Conservation (phyloP, 2,329 filamentous ascomycete species). For the Truncatella angustata region DNA sequence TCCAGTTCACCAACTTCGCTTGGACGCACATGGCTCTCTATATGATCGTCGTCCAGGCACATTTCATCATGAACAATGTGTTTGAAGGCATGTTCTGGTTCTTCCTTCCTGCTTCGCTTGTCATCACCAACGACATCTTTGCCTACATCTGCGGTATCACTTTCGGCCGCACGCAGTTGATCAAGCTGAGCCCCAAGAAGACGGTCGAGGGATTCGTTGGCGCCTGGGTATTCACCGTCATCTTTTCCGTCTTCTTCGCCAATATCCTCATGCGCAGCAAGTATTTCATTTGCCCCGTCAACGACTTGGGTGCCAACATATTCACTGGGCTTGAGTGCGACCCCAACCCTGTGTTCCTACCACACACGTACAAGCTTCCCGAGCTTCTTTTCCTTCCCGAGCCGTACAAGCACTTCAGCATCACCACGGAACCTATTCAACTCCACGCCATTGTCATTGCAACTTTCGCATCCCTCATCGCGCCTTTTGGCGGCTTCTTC, state of each 20-base stretch:
- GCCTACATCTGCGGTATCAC: slow-evolving; percentile 97
- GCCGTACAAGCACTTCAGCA: slow-evolving; percentile 41
- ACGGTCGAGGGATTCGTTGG: slow-evolving; percentile 97
- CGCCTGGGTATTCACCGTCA: slow-evolving; percentile 91
- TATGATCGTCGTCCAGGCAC: slow-evolving; percentile 94
- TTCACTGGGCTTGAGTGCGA: slow-evolving; percentile 87
- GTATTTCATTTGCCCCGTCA: slow-evolving; percentile 98
- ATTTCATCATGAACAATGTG: slow-evolving; percentile 99
- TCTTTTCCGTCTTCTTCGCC: slow-evolving; percentile 80
- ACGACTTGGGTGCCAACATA: slow-evolving; percentile 90
- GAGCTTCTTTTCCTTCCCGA: slow-evolving; percentile 57
- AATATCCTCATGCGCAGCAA: slow-evolving; percentile 85
- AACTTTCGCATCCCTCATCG: slow-evolving; percentile 93
- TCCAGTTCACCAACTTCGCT: slow-evolving; percentile 98
- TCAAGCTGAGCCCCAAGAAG: slow-evolving; percentile 98
- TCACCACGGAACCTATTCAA: slow-evolving; percentile 84
- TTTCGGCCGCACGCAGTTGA: slow-evolving; percentile 92
- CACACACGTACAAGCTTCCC: slow-evolving; percentile 51
- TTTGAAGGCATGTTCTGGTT: slow-evolving; percentile 99
- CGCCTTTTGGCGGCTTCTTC: slow-evolving; percentile 97
- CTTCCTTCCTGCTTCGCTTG: slow-evolving; percentile 89
- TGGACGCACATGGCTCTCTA: slow-evolving; percentile 99
- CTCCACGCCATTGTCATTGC: slow-evolving; percentile 88
- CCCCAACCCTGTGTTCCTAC: slow-evolving; percentile 86
- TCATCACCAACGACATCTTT: slow-evolving; percentile 98